Evolutionary conservation across 768 basidiomycete species (phyloP), one percentile per base, ranked within the genome.

Genomic region (Daedalea quercina): DNA sequence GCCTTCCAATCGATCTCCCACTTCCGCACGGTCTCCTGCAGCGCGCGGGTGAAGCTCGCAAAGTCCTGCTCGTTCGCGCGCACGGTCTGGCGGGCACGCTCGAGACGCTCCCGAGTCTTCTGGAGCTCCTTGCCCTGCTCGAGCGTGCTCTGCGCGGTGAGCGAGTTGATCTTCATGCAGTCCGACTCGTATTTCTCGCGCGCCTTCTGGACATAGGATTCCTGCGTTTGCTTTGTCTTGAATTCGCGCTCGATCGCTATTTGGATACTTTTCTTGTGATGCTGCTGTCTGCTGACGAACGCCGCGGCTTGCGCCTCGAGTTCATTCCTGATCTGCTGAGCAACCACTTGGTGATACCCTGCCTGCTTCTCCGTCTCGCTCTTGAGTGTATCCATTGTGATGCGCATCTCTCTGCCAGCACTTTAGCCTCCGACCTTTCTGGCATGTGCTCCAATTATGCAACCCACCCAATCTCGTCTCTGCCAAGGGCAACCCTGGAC

Each of bases 1-100:
- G 73, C 73, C 69, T 90, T 94, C 96, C 96, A 99, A 54, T 90
- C 87, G 56, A 78, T 75, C 65, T 96, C 94, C 96, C 95, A 98
- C 62, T 87, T 87, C 47, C 72, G 76, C 20, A 79, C 76, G 13
- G 91, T 95, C 47, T 90, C 88, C 58, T 82, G 80, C 37, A 96
- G 68, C 0, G 83, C 85, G 51, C 80, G 81, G 2, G 89, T 81
- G 65, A 93, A 94, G 64, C 88, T 89, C n/a, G 80, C 77, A 63
- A 92, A 97, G 55, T 99, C 96, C 34, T 87, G 80, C 69, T 98
- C 94, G 66, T 96, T 96, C 8, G 80, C 78, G 53, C 86, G 85
- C 1, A 98, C 92, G 0, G 92, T 93, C 69, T 89, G 85, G 57
- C 91, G 84, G 0, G 90, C 90, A 26, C 87, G 81, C 61, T 95